Base-by-base conservation (phyloP, 371 early-diverging fungal species). In the Mortierella sp. region DNA sequence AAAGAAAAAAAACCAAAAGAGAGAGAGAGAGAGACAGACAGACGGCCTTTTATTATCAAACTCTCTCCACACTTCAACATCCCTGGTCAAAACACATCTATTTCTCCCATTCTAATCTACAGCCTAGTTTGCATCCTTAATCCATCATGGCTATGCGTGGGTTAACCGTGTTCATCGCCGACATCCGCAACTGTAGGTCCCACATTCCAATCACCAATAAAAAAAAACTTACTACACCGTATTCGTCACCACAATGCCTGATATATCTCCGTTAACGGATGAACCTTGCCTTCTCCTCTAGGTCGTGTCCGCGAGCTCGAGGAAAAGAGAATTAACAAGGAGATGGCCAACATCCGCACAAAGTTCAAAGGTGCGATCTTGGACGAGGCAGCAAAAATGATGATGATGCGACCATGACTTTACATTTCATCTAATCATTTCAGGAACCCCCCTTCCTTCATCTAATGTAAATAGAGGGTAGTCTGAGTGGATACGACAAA, bases 321-420 rank as follows among this genome's bases (percentile, higher is more conserved):
- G 83, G 97, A 97, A 84, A 96, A 97, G 86, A 88, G 99, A 62
- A 95, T 99, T 73, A 98, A 99, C 88, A 98, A 98, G 83, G 99
- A 99, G 87, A 91, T 99, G 90, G 98, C 98, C 71, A 98, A 99
- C 87, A 98, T 98, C 76, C 91, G 99, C 19, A 87, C 96, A 19
- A 98, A 99, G 85, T 99, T 99, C 87, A 97, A 97, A 90, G 97
- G 97, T 97, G 47, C 41, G 58, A 21, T 60, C 48, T 61, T 48
- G 10, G 19, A 22, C 33, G 28, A 83, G 63, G 15, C 33, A 36
- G 19, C 10, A 43, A 22, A 43, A 22, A 63, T 19, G 48, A 62
- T 19, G 48, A 62, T 67, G 53, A 63, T 28, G 55, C 28, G 4
- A n/a, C 21, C 5, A 11, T 53, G 10, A 55, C 21, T 4, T 55